phyloP scores from a whole-genome alignment of 306 rosid genomes.

The Glycyrrhiza uralensis region DNA sequence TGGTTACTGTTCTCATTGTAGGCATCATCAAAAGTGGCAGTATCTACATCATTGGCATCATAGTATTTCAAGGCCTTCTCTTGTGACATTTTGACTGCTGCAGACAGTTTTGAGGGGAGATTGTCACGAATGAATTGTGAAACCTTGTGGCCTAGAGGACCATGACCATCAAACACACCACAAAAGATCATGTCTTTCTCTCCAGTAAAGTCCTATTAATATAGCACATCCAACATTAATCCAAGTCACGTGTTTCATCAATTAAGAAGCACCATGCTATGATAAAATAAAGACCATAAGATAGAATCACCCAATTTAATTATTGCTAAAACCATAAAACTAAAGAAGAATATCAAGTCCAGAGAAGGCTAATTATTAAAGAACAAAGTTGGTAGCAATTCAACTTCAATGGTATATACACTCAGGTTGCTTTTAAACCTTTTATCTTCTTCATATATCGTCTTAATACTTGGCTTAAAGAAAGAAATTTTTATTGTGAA shows the following conservation, averaged over 20 bases:
- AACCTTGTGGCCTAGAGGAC: slow-evolving; percentile 79
- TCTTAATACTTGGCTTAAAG: neutral
- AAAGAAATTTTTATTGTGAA: neutral
- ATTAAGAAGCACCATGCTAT: neutral
- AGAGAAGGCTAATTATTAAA: neutral
- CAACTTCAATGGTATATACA: neutral
- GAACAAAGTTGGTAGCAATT: neutral
- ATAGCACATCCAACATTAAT: slow-evolving; percentile 19
- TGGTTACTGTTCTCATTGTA: neutral
- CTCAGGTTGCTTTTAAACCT: neutral
- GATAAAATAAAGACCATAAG: neutral
- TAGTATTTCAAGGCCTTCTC: slow-evolving; percentile 23
- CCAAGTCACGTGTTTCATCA: neutral
- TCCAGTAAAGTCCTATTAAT: slow-evolving; percentile 57
- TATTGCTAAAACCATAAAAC: neutral
- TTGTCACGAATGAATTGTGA: slow-evolving; percentile 60
- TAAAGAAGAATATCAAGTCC: neutral
- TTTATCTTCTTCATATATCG: neutral
- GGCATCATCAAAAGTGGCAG: neutral
- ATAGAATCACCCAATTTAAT: slow-evolving; percentile 8
- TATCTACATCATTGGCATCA: slow-evolving; percentile 23
- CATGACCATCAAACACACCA: slow-evolving; percentile 98
- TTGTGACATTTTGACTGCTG: slow-evolving; percentile 50
- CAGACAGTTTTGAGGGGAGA: slow-evolving; percentile 70
- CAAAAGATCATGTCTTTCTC: slow-evolving; percentile 62